phyloP scores from a whole-genome alignment of 1,139 yeast species.

The Barnettozyma hawaiiensis region DNA sequence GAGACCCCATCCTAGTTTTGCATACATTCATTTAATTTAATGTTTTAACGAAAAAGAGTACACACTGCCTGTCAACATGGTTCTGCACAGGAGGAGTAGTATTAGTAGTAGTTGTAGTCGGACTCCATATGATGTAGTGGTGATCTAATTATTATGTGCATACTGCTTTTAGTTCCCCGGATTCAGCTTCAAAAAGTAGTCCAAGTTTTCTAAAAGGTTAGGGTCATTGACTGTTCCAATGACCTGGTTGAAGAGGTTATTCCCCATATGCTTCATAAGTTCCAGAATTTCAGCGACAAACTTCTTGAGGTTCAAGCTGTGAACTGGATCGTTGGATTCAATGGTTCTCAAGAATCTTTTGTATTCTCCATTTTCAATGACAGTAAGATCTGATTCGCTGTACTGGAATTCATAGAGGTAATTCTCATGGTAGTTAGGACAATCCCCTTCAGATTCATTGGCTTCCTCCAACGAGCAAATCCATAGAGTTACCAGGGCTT shows the following conservation, averaged over 20 bases:
- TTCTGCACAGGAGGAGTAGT: background rate
- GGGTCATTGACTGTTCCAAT: conserved; percentile 23
- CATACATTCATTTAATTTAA: background rate
- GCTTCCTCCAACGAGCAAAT: conserved; percentile 68
- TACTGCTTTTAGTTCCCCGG: background rate
- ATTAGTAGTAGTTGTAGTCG: too few relatives aligned
- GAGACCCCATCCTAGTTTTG: background rate
- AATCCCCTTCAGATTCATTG: conserved; percentile 58
- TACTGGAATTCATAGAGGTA: conserved; percentile 42
- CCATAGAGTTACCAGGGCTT: conserved; percentile 45
- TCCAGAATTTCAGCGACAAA: conserved; percentile 30
- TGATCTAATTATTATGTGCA: background rate
- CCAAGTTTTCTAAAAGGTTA: conserved; percentile 30
- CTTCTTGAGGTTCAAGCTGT: conserved; percentile 42
- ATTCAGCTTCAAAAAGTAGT: conserved; percentile 26
- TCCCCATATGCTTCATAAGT: conserved; percentile 29
- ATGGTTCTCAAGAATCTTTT: conserved; percentile 44
- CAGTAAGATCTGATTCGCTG: conserved; percentile 32
- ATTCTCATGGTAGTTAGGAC: conserved; percentile 57
- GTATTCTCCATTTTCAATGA: conserved; percentile 55
- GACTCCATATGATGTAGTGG: too few relatives aligned
- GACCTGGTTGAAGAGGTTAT: conserved; percentile 25
- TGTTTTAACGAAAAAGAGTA: background rate
- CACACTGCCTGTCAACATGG: background rate
- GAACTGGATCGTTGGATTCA: conserved; percentile 51